Percentiles rank a stretch among this genome's conserved stretches.
These are phyloP conservation scores for Termitomyces sp. DNA, from an alignment of 768 basidiomycete species.

Conservation along the genomic window DNA sequence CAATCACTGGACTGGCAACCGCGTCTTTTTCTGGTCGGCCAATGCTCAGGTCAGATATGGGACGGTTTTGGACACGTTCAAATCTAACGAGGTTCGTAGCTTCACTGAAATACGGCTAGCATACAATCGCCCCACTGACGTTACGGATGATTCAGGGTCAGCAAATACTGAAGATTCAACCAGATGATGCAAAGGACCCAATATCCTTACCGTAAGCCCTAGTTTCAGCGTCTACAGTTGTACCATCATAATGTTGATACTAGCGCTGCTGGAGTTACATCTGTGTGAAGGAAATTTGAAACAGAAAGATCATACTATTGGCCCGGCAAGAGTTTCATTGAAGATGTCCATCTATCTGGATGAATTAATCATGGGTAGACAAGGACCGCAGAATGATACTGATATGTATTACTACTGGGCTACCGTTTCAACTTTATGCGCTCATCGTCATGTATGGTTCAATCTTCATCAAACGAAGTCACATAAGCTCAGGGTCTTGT, in stretches of 20 bases:
- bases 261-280: conserved; percentile 20
- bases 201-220: conserved; percentile 20
- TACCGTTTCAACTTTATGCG: background rate
- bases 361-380: background rate
- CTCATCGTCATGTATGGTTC: background rate
- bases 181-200: conserved; percentile 15
- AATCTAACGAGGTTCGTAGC: conserved; percentile 15
- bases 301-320: background rate
- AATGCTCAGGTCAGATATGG: conserved; percentile 19
- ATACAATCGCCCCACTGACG: background rate
- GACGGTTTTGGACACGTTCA: conserved; percentile 14
- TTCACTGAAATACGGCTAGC: background rate
- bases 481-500: conserved; percentile 36
- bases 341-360: background rate
- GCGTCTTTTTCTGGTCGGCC: conserved; percentile 22
- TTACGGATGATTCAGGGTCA: conserved; percentile 14
- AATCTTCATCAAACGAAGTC: background rate
- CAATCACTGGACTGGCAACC: conserved; percentile 16
- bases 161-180: conserved; percentile 16
- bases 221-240: background rate
- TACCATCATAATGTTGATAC: background rate
- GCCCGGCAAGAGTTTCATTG: background rate
- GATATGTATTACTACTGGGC: background rate
- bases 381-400: background rate
- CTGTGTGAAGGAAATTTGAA: conserved; percentile 1